Percentiles rank a stretch among this genome's conserved stretches.
Conservation (phyloP, 257 asterid species). For the Mentha longifolia region DNA sequence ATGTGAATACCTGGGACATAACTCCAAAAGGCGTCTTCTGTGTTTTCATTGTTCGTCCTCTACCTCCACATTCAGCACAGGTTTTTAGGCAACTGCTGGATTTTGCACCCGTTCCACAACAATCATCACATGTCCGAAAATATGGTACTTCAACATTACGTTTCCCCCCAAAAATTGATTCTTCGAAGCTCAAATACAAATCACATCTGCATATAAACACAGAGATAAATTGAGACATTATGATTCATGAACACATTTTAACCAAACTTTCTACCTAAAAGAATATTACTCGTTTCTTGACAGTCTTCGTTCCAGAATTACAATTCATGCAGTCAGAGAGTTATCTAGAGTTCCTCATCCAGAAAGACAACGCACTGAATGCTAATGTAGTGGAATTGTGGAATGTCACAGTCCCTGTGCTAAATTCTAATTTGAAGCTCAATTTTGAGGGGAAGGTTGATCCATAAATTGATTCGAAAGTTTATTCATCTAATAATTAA, state of each 20-base stretch:
- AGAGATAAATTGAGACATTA: slow-evolving; percentile 22
- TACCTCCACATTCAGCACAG: slow-evolving; percentile 82
- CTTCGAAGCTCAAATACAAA: slow-evolving; percentile 79
- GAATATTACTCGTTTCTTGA: neutral
- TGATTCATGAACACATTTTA: slow-evolving; percentile 15
- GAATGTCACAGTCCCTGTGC: slow-evolving; percentile 17
- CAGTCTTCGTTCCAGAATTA: neutral
- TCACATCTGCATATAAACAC: slow-evolving; percentile 59
- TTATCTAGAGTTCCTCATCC: slow-evolving; percentile 24
- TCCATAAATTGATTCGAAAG: neutral
- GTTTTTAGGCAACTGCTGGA: slow-evolving; percentile 60
- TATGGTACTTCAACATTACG: slow-evolving; percentile 70
- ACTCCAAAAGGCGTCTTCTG: slow-evolving; percentile 90
- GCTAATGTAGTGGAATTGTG: neutral
- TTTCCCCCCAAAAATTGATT: slow-evolving; percentile 82
- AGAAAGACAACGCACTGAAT: slow-evolving; percentile 1
- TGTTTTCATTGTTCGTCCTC: slow-evolving; percentile 71
- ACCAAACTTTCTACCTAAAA: slow-evolving; percentile 25
- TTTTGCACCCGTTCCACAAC: slow-evolving; percentile 93
- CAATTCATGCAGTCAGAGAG: slow-evolving; percentile 11
- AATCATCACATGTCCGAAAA: slow-evolving; percentile 69
- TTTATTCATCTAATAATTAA: slow-evolving; percentile 1
- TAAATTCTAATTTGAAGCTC: slow-evolving; percentile 6
- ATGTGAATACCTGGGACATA: slow-evolving; percentile 80
- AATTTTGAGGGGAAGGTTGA: neutral